A percentile compares a stretch with the other conserved stretches of the same genome.
These are phyloP conservation scores for Capsicum chinense DNA, from an alignment of 257 asterid species.

Conservation along the genomic window DNA sequence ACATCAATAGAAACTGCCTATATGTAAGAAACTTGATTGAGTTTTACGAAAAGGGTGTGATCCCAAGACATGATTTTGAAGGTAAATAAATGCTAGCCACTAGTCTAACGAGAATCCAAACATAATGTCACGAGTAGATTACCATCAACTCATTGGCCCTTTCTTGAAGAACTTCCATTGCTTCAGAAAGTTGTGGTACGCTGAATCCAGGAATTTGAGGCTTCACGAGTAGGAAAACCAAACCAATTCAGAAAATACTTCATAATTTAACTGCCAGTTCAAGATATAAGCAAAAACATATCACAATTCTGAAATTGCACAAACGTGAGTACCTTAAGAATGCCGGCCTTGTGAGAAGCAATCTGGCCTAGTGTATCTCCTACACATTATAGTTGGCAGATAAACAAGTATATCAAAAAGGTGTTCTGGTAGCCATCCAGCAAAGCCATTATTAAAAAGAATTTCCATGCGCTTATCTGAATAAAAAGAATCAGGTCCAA, in stretches of 20 bases:
- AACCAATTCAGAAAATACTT: constrained; percentile 52
- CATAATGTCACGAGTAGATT: constrained; percentile 21
- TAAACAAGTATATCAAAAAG: constrained; percentile 15
- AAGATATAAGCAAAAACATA: constrained; percentile 29
- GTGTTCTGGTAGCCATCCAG: background rate
- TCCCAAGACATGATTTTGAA: background rate
- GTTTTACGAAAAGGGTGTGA: background rate
- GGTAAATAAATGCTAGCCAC: constrained; percentile 1
- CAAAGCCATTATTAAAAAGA: constrained; percentile 2
- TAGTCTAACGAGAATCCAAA: background rate
- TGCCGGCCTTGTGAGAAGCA: constrained; percentile 96
- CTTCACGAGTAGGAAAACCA: constrained; percentile 70
- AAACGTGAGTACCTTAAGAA: constrained; percentile 66
- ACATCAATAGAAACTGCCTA: background rate
- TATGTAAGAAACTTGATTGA: background rate
- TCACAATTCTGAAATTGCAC: constrained; percentile 29
- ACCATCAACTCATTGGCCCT: constrained; percentile 68
- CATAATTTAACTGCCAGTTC: constrained; percentile 46
- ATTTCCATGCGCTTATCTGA: background rate
- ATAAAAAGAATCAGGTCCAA: background rate
- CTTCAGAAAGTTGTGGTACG: constrained; percentile 80
- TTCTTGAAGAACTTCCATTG: constrained; percentile 74
- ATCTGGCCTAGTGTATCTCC: constrained; percentile 68
- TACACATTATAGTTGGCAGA: constrained; percentile 33
- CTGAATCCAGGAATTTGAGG: constrained; percentile 86